These are phyloP conservation scores for Ogataea trehaloabstinens DNA, from an alignment of 805 yeast species.

Conservation along the genomic window DNA sequence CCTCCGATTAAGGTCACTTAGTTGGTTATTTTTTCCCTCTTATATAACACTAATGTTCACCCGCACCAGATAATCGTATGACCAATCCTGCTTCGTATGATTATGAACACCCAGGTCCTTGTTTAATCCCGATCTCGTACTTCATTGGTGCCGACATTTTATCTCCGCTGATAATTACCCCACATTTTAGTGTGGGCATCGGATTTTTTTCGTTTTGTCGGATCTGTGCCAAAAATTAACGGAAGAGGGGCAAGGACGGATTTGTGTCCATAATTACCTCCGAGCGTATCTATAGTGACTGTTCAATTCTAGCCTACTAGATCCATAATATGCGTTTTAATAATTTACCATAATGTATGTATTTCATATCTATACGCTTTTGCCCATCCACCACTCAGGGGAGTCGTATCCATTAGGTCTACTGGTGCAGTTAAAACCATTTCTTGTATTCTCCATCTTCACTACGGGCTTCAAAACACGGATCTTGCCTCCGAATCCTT, in stretches of 20 bases:
- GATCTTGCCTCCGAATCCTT: slow-evolving; percentile 16
- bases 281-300: too few relatives aligned
- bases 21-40: neutral
- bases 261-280: too few relatives aligned
- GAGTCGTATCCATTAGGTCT: slow-evolving; percentile 25
- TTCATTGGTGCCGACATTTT: neutral
- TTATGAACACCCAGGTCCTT: too few relatives aligned
- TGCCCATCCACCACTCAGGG: slow-evolving; percentile 22
- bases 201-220: neutral
- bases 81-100: too few relatives aligned
- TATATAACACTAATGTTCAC: neutral
- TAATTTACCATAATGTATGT: neutral
- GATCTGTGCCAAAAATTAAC: neutral
- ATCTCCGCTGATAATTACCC: slow-evolving; percentile 1
- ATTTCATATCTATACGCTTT: neutral
- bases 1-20: too few relatives aligned
- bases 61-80: too few relatives aligned
- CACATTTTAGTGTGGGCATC: neutral
- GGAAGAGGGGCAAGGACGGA: too few relatives aligned
- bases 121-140: neutral
- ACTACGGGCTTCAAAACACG: slow-evolving; percentile 20
- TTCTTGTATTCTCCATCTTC: slow-evolving; percentile 17
- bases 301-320: too few relatives aligned
- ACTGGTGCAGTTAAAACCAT: slow-evolving; percentile 22
- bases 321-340: too few relatives aligned